A percentile compares a stretch with the other conserved stretches of the same genome.
Conservation (phyloP, 495 filamentous ascomycete species). For the Penicillium diatomitis region DNA sequence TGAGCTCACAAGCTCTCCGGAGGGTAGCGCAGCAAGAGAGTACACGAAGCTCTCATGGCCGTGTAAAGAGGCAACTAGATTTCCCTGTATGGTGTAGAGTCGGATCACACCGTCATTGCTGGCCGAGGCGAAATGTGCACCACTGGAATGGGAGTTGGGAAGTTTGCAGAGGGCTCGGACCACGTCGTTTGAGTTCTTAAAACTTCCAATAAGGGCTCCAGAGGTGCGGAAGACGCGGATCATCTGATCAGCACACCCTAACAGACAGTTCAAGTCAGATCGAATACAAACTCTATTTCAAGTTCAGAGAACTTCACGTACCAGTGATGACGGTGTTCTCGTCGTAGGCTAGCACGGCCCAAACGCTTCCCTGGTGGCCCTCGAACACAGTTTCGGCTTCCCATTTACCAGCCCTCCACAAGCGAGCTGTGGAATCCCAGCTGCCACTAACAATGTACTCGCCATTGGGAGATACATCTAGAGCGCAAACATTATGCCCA, state of each 20-base stretch:
- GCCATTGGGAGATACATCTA: slow-evolving; percentile 66
- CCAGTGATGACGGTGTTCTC: slow-evolving; percentile 76
- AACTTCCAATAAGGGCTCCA: slow-evolving; percentile 54
- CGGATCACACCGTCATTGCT: slow-evolving; percentile 82
- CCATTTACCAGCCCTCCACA: slow-evolving; percentile 73
- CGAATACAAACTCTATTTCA: too few species aligned
- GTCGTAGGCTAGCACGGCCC: slow-evolving; percentile 82
- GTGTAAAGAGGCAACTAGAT: slow-evolving; percentile 60
- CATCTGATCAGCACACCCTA: slow-evolving; percentile 74
- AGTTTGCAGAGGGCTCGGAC: slow-evolving; percentile 80
- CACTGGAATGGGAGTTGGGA: slow-evolving; percentile 64
- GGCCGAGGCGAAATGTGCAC: slow-evolving; percentile 79
- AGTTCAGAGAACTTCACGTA: slow-evolving; percentile 5
- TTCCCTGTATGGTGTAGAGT: slow-evolving; percentile 71
- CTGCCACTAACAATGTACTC: slow-evolving; percentile 79
- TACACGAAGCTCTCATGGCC: slow-evolving; percentile 97
- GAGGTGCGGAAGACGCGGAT: slow-evolving; percentile 71
- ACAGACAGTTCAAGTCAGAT: slow-evolving; percentile 3
- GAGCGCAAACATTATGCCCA: slow-evolving; percentile 70
- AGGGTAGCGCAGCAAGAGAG: slow-evolving; percentile 64
- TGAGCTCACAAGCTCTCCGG: slow-evolving; percentile 81
- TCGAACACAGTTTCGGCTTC: slow-evolving; percentile 60
- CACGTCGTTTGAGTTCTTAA: slow-evolving; percentile 67
- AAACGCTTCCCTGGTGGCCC: slow-evolving; percentile 74
- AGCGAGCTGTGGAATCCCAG: slow-evolving; percentile 80